A percentile compares a stretch with the other conserved stretches of the same genome.
phyloP scores from a whole-genome alignment of 306 rosid species.

The Arachis stenosperma region DNA sequence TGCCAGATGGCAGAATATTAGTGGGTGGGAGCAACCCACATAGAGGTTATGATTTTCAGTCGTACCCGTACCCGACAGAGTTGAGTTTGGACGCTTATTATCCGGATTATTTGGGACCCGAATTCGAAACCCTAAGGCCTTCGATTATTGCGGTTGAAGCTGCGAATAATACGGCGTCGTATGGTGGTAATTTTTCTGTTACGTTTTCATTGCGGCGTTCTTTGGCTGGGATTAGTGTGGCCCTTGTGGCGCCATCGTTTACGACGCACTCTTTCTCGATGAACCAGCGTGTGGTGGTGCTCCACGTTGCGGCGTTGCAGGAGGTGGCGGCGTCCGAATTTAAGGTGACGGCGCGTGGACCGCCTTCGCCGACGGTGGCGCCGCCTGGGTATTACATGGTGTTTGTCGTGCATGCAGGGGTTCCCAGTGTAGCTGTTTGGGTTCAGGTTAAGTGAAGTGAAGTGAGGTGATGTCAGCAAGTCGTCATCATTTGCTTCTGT shows the following conservation, averaged over 20 bases:
- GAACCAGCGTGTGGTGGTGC: slow-evolving; percentile 65
- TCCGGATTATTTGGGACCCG: slow-evolving; percentile 58
- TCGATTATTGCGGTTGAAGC: slow-evolving; percentile 51
- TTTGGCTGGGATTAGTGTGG: slow-evolving; percentile 25
- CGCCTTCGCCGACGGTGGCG: slow-evolving; percentile 51
- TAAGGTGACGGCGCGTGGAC: slow-evolving; percentile 56
- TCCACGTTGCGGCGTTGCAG: slow-evolving; percentile 37
- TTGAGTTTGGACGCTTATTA: slow-evolving; percentile 67
- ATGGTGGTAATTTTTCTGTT: slow-evolving; percentile 44
- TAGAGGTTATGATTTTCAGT: slow-evolving; percentile 53
- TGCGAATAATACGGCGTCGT: slow-evolving; percentile 31
- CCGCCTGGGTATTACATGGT: slow-evolving; percentile 80
- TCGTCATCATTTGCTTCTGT: background rate
- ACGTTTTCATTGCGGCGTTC: slow-evolving; percentile 42
- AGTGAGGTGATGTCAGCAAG: background rate
- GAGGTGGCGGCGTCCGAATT: slow-evolving; percentile 35
- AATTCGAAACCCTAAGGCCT: slow-evolving; percentile 36
- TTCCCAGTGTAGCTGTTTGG: slow-evolving; percentile 70
- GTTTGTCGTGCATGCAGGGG: slow-evolving; percentile 61
- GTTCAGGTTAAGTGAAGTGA: slow-evolving; percentile 52
- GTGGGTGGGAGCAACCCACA: slow-evolving; percentile 93
- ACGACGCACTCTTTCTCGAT: slow-evolving; percentile 72
- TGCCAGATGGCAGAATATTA: slow-evolving; percentile 70
- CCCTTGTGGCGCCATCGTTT: slow-evolving; percentile 68
- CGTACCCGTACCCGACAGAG: slow-evolving; percentile 57